These are phyloP conservation scores for Infundibulicybe gibba DNA, from an alignment of 768 basidiomycete genomes.

Conservation along the genomic window DNA sequence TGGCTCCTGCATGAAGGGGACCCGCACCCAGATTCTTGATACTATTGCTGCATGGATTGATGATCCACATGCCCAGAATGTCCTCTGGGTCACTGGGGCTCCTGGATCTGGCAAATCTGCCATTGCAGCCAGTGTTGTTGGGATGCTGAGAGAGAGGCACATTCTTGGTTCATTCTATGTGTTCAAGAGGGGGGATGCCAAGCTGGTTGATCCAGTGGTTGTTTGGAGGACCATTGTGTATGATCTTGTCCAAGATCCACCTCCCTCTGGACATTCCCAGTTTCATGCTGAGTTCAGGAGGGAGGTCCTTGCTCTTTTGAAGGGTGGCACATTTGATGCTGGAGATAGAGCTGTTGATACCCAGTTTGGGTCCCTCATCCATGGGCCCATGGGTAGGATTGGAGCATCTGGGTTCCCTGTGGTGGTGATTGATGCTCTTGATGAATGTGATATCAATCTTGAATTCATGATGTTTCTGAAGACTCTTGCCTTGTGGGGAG, in stretches of 20 bases:
- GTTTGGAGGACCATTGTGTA: slow-evolving; percentile 9
- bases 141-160: slow-evolving; percentile 2
- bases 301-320: not conserved
- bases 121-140: slow-evolving; percentile 12
- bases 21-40: slow-evolving; percentile 4
- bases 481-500: slow-evolving; percentile 7
- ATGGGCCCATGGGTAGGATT: not conserved
- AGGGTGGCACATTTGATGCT: slow-evolving; percentile 2
- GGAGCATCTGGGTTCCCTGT: slow-evolving; percentile 7
- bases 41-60: slow-evolving; percentile 9
- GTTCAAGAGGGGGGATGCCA: slow-evolving; percentile 8
- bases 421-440: slow-evolving; percentile 19
- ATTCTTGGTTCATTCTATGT: slow-evolving; percentile 15
- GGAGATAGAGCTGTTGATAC: not conserved
- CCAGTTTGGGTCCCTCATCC: not conserved
- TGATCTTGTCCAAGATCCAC: slow-evolving; percentile 1
- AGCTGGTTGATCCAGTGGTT: slow-evolving; percentile 3
- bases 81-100: slow-evolving; percentile 15
- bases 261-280: not conserved
- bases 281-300: not conserved
- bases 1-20: slow-evolving; percentile 7
- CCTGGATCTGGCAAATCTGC: slow-evolving; percentile 17
- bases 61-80: slow-evolving; percentile 4
- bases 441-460: slow-evolving; percentile 13
- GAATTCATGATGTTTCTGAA: slow-evolving; percentile 8